phyloP scores from a whole-genome alignment of 352 stramenopile genomes.

The Globisporangium spiculum region DNA sequence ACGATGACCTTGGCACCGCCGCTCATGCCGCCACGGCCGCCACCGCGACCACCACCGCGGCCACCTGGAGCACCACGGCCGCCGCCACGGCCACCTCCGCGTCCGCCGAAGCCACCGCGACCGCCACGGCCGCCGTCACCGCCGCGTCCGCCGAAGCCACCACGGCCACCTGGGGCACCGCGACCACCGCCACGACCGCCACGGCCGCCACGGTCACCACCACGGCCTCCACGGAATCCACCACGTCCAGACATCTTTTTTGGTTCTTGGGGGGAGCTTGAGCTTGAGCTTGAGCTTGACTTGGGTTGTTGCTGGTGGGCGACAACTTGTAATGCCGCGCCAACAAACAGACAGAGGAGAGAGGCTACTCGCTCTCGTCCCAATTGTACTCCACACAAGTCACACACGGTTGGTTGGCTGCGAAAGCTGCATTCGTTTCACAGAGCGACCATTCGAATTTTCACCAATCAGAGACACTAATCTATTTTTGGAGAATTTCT shows the following conservation, averaged over 20 bases:
- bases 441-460: background rate
- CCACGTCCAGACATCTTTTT: constrained; percentile 24
- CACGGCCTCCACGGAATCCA: constrained; percentile 35
- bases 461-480: no score
- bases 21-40: constrained; percentile 89
- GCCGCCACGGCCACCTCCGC: constrained; percentile 37
- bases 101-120: constrained; percentile 33
- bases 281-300: constrained; percentile 16
- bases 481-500: no score
- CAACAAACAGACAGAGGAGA: background rate
- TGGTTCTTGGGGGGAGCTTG: background rate
- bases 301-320: constrained; percentile 14
- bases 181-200: constrained; percentile 46
- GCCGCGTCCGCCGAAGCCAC: constrained; percentile 54
- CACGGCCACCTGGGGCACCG: constrained; percentile 33
- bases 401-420: background rate
- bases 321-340: constrained; percentile 3
- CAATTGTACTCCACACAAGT: background rate
- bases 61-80: constrained; percentile 41
- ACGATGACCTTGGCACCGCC: constrained; percentile 96
- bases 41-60: constrained; percentile 55
- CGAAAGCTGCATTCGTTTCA: background rate
- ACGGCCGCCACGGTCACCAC: constrained; percentile 51
- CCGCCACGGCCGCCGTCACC: constrained; percentile 49
- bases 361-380: background rate